These are phyloP conservation scores for Glaciozyma martinii DNA, from an alignment of 768 basidiomycete species.

Conservation along the genomic window DNA sequence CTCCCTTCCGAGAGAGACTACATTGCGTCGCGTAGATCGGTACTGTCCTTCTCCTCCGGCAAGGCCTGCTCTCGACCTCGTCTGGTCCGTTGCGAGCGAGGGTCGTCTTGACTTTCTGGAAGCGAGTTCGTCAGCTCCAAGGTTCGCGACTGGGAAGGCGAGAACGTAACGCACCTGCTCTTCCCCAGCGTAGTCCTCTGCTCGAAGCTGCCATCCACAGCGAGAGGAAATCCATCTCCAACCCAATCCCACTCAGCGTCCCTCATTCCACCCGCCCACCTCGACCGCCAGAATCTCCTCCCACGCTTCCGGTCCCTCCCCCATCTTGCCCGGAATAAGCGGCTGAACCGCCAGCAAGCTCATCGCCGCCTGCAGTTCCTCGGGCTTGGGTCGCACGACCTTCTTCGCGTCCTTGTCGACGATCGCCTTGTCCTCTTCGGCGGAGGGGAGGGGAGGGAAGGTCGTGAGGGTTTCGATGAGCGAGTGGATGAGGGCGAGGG, in stretches of 20 bases:
- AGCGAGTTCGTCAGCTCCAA: too few relatives aligned
- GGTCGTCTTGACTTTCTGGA: too few relatives aligned
- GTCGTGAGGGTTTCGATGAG: slow-evolving; percentile 26
- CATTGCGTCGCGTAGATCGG: background rate
- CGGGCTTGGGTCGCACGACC: slow-evolving; percentile 15
- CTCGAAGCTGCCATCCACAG: too few relatives aligned
- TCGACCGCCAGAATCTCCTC: slow-evolving; percentile 26
- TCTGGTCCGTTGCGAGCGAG: too few relatives aligned
- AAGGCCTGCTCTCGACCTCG: too few relatives aligned
- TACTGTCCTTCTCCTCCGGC: too few relatives aligned
- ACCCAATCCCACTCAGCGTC: too few relatives aligned
- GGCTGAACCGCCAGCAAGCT: slow-evolving; percentile 22
- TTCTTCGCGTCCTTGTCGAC: background rate
- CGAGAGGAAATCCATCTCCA: too few relatives aligned
- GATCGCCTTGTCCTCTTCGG: background rate
- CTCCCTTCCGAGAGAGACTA: background rate
- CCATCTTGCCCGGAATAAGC: slow-evolving; percentile 20
- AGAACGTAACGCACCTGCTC: too few relatives aligned
- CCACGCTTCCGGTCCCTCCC: slow-evolving; percentile 23
- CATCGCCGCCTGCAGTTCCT: slow-evolving; percentile 24
- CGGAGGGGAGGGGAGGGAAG: slow-evolving; percentile 15
- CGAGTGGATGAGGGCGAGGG: slow-evolving; percentile 20
- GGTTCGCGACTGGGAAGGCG: too few relatives aligned
- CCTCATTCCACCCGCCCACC: slow-evolving; percentile 21
- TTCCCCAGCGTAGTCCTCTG: too few relatives aligned